phyloP scores from a whole-genome alignment of 2,329 filamentous ascomycete genomes.

The Talaromyces islandicus region DNA sequence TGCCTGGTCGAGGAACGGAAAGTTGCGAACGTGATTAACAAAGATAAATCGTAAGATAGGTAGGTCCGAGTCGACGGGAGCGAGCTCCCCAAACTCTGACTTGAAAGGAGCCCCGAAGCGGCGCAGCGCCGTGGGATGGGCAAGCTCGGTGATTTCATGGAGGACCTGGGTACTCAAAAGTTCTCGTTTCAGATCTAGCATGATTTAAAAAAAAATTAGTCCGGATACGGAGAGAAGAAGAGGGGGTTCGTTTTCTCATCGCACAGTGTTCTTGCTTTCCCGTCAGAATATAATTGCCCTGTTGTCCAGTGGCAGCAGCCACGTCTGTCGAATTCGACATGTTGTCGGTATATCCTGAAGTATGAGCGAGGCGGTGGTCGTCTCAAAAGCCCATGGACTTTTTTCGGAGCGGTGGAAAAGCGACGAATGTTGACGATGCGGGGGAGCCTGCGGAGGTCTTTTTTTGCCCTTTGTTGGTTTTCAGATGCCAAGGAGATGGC shows the following conservation, averaged over 20 bases:
- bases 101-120: conserved; percentile 94
- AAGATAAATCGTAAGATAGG: conserved; percentile 95
- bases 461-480: neutral
- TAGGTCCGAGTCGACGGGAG: conserved; percentile 86
- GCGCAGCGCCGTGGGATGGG: conserved; percentile 87
- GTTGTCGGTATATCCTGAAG: neutral
- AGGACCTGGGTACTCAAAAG: conserved; percentile 84
- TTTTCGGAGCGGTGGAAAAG: neutral
- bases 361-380: neutral
- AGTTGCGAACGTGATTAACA: conserved; percentile 94
- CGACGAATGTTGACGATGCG: neutral
- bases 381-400: neutral
- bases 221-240: neutral
- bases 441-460: neutral
- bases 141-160: conserved; percentile 86
- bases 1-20: conserved; percentile 94
- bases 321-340: conserved; percentile 5
- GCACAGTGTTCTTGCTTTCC: conserved; percentile 97
- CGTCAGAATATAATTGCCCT: conserved; percentile 56
- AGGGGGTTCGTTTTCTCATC: conserved; percentile 21
- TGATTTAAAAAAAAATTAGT: conserved; percentile 10
- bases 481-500: neutral
- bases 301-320: neutral
- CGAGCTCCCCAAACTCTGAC: conserved; percentile 86
- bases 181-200: conserved; percentile 85